These are phyloP conservation scores for Pleurotus platypus DNA, from an alignment of 768 basidiomycete species.

Conservation along the genomic window DNA sequence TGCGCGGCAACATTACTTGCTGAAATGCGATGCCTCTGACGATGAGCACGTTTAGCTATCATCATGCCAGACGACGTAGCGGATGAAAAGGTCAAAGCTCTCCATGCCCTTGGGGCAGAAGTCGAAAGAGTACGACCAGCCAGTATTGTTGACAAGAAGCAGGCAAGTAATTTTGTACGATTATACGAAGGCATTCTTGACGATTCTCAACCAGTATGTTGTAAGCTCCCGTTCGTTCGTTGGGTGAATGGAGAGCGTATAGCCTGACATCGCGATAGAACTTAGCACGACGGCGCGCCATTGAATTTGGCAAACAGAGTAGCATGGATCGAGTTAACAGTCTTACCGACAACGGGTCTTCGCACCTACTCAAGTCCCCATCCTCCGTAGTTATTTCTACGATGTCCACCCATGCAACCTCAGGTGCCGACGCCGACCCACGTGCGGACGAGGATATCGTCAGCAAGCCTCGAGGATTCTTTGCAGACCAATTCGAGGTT, in stretches of 20 bases:
- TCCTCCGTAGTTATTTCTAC: conserved; percentile 55
- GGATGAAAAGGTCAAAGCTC: conserved; percentile 84
- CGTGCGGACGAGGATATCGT: conserved; percentile 38
- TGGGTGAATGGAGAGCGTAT: neutral
- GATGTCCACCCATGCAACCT: conserved; percentile 35
- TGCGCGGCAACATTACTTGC: conserved; percentile 28
- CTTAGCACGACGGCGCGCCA: conserved; percentile 77
- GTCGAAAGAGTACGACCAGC: conserved; percentile 90
- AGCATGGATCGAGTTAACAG: conserved; percentile 8
- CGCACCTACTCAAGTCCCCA: conserved; percentile 35
- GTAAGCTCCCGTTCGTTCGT: conserved; percentile 35
- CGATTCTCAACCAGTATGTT: conserved; percentile 45
- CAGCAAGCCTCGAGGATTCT: conserved; percentile 73
- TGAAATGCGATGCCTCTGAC: neutral
- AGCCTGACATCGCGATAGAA: conserved; percentile 48
- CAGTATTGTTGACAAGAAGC: conserved; percentile 95
- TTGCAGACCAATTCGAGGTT: conserved; percentile 94
- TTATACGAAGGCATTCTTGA: neutral
- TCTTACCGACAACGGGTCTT: conserved; percentile 14
- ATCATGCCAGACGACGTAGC: conserved; percentile 90
- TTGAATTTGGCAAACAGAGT: conserved; percentile 58
- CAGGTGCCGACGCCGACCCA: conserved; percentile 29
- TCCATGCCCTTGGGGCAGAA: conserved; percentile 81
- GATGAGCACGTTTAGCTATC: conserved; percentile 50
- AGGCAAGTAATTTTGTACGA: conserved; percentile 41